A percentile compares a stretch with the other conserved stretches of the same genome.
Evolutionary conservation across 2,329 filamentous ascomycete genomes (phyloP).

Genomic region (Fonsecaea monophora): DNA sequence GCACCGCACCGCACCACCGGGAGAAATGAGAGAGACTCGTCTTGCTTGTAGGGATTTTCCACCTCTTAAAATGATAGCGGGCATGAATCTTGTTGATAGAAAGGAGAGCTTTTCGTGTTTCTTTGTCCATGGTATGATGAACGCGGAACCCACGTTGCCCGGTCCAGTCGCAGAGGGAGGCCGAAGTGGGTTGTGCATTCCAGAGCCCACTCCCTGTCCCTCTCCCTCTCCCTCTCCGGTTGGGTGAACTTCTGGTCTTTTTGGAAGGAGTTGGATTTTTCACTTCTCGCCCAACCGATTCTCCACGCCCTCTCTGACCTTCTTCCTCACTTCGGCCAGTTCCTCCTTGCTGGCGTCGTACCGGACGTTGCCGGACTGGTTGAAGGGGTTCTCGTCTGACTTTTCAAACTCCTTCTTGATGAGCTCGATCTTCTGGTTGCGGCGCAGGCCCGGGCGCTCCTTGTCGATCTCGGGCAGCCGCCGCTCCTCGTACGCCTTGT

Average conservation of each 20-base stretch:
- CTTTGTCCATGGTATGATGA: no score
- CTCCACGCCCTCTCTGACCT: conserved; percentile 78
- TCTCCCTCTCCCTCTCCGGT: no score
- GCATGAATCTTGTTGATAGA: no score
- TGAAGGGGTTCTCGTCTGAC: conserved; percentile 93
- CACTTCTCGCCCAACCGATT: conserved; percentile 58
- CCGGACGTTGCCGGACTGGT: conserved; percentile 72
- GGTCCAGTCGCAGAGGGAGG: no score
- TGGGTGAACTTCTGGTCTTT: no score
- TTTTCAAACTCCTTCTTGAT: conserved; percentile 94
- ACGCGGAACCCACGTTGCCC: no score
- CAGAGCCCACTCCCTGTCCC: no score
- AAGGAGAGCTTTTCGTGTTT: no score
- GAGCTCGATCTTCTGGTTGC: conserved; percentile 82
- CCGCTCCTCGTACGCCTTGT: conserved; percentile 79
- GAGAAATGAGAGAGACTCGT: neutral
- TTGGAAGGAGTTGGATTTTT: neutral
- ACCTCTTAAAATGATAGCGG: no score
- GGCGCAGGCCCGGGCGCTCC: conserved; percentile 78
- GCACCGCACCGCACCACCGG: no score
- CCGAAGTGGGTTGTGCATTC: no score
- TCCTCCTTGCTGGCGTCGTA: conserved; percentile 85
- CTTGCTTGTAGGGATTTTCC: no score
- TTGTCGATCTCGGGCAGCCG: conserved; percentile 83
- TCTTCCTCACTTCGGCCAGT: conserved; percentile 67